Evolutionary conservation across 352 stramenopile species (phyloP), one percentile per base, ranked within the genome.

Genomic region (Peronospora farinosa): DNA sequence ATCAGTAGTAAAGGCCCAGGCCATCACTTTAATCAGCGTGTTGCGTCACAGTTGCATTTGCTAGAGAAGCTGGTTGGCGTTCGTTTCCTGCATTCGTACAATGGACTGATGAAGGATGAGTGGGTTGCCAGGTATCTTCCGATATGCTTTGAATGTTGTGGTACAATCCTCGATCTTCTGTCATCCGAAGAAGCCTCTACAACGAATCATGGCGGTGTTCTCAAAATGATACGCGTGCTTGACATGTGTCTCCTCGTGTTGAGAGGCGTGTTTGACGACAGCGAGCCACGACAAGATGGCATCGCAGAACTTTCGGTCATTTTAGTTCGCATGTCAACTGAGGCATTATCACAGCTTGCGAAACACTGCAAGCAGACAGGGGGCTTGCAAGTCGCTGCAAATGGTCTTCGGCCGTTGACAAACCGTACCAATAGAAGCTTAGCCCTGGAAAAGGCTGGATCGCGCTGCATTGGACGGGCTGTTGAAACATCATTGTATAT

Each of bases 71-170:
- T 89, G 11, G 50, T 45, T 19, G 47, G 43, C 5, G 57, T 65
- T n/a, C 60, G 61, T 9, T 71, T 86, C 11, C 32, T 90, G 27
- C 62, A 61, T 40, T 44, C 66, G 16, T 81, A 75, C 15, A 54
- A 74, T 9, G 47, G 66, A 1, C 30, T 53, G 1, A 52, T 66
- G 41, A 85, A 86, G 40, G 65, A 84, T 40, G 59, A 75, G 23
- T 90, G 74, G 70, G 53, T 86, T 3, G 58, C 61, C 4, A 77
- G 74, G 40, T 84, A 85, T 37, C 47, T 90, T 10, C 66, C 68
- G 0, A 74, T 88, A 52, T 74, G 68, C 21, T 74, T 84, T 25
- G 72, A 90, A 52, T 90, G 74, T 43, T 78, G 77, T 35, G 74
- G 79, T 8, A 82, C 76, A 1, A 54, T 84, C 23, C 53, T 87